Evolutionary conservation across 768 basidiomycete genomes (phyloP).

Genomic region (Clitopilus passeckerianus): DNA sequence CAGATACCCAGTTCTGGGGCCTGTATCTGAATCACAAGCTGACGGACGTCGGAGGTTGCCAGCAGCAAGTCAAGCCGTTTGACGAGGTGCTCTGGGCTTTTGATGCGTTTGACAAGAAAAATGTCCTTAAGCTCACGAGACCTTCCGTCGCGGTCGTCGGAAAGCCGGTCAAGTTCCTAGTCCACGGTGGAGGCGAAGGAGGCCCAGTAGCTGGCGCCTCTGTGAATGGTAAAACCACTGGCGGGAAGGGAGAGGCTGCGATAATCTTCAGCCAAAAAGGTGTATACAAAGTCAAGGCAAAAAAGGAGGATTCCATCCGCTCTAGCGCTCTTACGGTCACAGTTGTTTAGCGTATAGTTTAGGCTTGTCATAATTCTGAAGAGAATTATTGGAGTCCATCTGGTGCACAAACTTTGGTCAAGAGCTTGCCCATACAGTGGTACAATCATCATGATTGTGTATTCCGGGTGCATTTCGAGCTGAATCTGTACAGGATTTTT

Average conservation of each 20-base stretch:
- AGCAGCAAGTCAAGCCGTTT: conserved; percentile 3
- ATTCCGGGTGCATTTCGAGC: no score
- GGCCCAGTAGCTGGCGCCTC: conserved; percentile 26
- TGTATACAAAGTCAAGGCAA: conserved; percentile 23
- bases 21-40: conserved; percentile 4
- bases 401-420: no score
- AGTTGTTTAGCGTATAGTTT: conserved; percentile 1
- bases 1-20: conserved; percentile 15
- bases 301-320: conserved; percentile 24
- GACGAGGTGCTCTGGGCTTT: conserved; percentile 13
- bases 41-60: conserved; percentile 8
- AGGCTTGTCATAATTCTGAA: no score
- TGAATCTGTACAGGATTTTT: no score
- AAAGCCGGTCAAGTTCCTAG: conserved; percentile 23
- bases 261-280: conserved; percentile 21
- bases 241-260: conserved; percentile 20
- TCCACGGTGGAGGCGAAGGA: conserved; percentile 31
- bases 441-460: no score
- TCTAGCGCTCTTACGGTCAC: conserved; percentile 20
- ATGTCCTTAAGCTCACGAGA: conserved; percentile 28
- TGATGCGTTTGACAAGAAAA: conserved; percentile 5
- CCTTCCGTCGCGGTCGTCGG: conserved; percentile 15
- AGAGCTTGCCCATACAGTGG: no score
- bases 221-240: conserved; percentile 17
- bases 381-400: no score